Base-by-base conservation (phyloP, 352 stramenopile genomes). In the Thalassiosira allenii region DNA sequence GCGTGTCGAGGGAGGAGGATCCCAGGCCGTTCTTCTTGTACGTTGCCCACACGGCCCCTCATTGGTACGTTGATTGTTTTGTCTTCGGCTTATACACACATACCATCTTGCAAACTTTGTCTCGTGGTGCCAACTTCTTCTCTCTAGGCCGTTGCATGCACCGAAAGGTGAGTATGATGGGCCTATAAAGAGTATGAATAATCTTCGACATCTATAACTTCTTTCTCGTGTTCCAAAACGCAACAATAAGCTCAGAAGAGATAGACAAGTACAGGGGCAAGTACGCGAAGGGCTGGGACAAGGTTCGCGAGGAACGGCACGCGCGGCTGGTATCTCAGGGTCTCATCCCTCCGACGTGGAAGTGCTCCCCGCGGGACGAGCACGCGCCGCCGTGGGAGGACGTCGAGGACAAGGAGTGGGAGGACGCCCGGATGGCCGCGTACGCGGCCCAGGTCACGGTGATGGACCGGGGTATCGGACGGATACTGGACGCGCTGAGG, bases 11-110 rank as follows among this genome's bases (percentile, higher is more conserved):
- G 40, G 33, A 68, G 33, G 41, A 68, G 17, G 54, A 67, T n/a
- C 17, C 64, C 5, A 56, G 32, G 34, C 80, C 80, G 22, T 87
- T 87, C 69, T 87, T 87, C 52, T 33, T 87, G 25, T 87, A 87
- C 66, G 74, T 87, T 23, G 44, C 80, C 9, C 80, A 87, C 51
- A 34, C 9, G 20, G 80, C 80, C n/a, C 80, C 80, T 22, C 80
- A 87, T 59, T 87, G 80, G 73, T 74, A 74, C 12, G 64, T 33
- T 11, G 22, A 20, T 5, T 68, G 2, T 47, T n/a, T n/a, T n/a
- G n/a, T n/a, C n/a, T n/a, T n/a, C n/a, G n/a, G n/a, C n/a, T n/a
- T n/a, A n/a, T n/a, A n/a, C n/a, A n/a, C n/a, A n/a, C n/a, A n/a
- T n/a, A n/a, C n/a, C n/a, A n/a, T n/a, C n/a, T n/a, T n/a, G n/a